Evolutionary conservation across 23 red algal genomes (phyloP), one percentile per base, ranked within the genome.

Genomic region (Gracilariopsis chorda): DNA sequence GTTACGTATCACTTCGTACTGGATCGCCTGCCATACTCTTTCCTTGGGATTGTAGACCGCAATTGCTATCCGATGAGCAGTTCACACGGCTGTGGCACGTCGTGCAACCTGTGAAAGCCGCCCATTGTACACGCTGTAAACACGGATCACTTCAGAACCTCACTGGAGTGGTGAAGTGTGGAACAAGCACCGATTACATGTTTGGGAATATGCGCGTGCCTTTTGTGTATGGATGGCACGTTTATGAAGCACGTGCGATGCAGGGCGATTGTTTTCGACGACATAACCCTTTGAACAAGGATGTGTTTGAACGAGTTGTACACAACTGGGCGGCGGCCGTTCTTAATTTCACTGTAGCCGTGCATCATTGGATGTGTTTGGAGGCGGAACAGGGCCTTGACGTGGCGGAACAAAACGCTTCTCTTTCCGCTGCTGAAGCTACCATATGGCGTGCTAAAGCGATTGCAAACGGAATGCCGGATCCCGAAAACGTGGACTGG

Each of bases 271-370:
- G 85, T 39, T 89, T 89, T 52, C 65, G 69, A 12, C 58, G 69
- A 37, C 85, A 89, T 23, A 89, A 89, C 58, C 85, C 85, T 8
- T 24, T 48, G 4, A 78, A 24, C 32, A 33, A 74, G 23, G 49
- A 16, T 3, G 69, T 21, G 29, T 89, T 62, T 39, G 72, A 89
- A 27, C 85, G 85, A 21, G 47, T 89, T 30, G 69, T 73, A 2
- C 33, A 89, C 12, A 89, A 89, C 51, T 89, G 85, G 85, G 65
- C 85, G 25, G 41, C 52, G 8, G 85, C 85, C 20, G 85, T 89
- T 9, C 69, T 89, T 33, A 89, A 89, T 28, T 89, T 89, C 34
- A 42, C 85, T 7, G 29, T 40, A 1, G 85, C 85, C 20, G 85
- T 89, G 48, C 69, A 78, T n/a, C 60, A 51, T 63, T 89, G 85